Base-by-base conservation (phyloP, 176 grass and related monocot species). In the Secale cereale region DNA sequence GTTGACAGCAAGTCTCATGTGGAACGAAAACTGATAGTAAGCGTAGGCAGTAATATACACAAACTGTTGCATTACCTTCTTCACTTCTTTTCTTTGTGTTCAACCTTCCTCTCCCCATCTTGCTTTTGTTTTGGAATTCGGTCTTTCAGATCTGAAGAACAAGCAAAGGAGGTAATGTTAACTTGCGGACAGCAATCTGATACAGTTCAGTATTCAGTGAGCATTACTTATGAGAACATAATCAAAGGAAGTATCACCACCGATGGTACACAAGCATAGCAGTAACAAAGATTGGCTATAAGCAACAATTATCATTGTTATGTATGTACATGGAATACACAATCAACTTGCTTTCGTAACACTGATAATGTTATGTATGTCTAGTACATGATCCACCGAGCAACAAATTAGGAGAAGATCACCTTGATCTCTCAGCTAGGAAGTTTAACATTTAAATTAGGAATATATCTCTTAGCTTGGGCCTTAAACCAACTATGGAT, bases 41-140 rank as follows among this genome's bases (percentile, higher is more conserved):
- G 36, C 70, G 20, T 3, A 81, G 13, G 65, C 8, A 56, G 32
- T 39, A 17, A 79, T 36, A 56, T 23, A 39, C 57, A 28, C 59
- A 65, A 43, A 31, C n/a, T 20, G 33, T 23, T 52, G 59, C 57
- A 36, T 61, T 63, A 95, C 95, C 88, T 95, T 98, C 80, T 95
- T 98, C 86, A 93, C 91, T 84, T 98, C 94, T 77, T 93, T 91
- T 98, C 93, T 76, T 89, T 92, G 32, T 87, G 92, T 65, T 91
- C 77, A 13, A 85, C 83, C 60, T 98, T 98, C 66, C 84, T 78
- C 71, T 95, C 91, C 85, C 95, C 95, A 83, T 98, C 91, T 88
- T 98, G 85, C 80, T 92, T 87, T 16, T 93, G 89, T 90, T 95
- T 98, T 48, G 79, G 56, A 87, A 93, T 98, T 79, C 89, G 85